Conservation (phyloP, 176 grass and related monocot genomes). For the Rhipidocladum racemiflorum region DNA sequence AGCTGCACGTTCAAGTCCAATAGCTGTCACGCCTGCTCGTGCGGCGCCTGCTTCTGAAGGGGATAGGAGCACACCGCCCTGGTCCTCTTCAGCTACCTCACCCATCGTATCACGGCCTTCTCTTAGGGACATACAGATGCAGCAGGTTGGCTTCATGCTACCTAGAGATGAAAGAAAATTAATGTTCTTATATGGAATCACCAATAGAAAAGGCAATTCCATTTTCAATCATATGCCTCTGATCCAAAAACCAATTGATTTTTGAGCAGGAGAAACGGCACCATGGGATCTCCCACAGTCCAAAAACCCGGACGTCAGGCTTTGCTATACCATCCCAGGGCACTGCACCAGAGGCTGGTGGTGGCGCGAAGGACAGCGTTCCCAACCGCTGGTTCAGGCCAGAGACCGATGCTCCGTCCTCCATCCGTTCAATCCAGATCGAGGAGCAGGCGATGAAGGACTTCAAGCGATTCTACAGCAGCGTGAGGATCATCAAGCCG, state of each 20-base stretch:
- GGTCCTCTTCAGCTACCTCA: slow-evolving; percentile 73
- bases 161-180: neutral
- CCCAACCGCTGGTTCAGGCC: slow-evolving; percentile 97
- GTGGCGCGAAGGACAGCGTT: slow-evolving; percentile 43
- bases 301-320: slow-evolving; percentile 67
- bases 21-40: slow-evolving; percentile 47
- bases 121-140: slow-evolving; percentile 94
- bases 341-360: slow-evolving; percentile 41
- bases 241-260: neutral
- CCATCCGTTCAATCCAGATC: slow-evolving; percentile 93
- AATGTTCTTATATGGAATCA: neutral
- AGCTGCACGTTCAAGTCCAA: slow-evolving; percentile 48
- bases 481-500: slow-evolving; percentile 82
- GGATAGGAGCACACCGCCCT: slow-evolving; percentile 76
- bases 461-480: slow-evolving; percentile 97
- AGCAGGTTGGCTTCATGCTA: slow-evolving; percentile 59
- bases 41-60: slow-evolving; percentile 49
- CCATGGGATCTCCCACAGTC: slow-evolving; percentile 58
- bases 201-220: neutral
- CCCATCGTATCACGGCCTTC: slow-evolving; percentile 66
- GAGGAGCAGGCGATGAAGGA: slow-evolving; percentile 98
- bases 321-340: slow-evolving; percentile 57
- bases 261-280: slow-evolving; percentile 71
- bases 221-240: neutral
- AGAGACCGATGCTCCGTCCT: slow-evolving; percentile 70